phyloP scores from a whole-genome alignment of 2,329 filamentous ascomycete species.

The Xylariaceae sp. region DNA sequence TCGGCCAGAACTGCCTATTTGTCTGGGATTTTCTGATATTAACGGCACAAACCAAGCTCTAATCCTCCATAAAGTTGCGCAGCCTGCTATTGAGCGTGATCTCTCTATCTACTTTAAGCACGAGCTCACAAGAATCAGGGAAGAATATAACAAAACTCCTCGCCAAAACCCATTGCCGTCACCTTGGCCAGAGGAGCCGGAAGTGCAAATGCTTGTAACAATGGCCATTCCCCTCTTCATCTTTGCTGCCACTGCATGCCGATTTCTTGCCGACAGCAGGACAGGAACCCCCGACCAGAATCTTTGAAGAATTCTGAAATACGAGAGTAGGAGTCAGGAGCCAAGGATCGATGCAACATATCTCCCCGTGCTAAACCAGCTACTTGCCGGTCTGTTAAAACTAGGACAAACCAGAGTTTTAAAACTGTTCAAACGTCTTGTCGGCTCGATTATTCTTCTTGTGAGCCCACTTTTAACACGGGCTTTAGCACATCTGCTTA shows the following conservation, averaged over 20 bases:
- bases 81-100: conserved; percentile 31
- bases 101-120: conserved; percentile 31
- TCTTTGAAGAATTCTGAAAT: conserved; percentile 6
- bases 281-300: conserved; percentile 1
- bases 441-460: conserved; percentile 10
- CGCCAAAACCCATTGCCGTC: conserved; percentile 8
- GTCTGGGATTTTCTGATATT: conserved; percentile 31
- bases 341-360: conserved; percentile 10
- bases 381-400: background rate
- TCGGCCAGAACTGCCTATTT: conserved; percentile 36
- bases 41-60: conserved; percentile 27
- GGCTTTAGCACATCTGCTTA: conserved; percentile 3
- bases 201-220: conserved; percentile 9
- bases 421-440: conserved; percentile 2
- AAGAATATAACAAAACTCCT: conserved; percentile 17
- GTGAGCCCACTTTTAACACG: conserved; percentile 4
- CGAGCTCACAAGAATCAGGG: conserved; percentile 28
- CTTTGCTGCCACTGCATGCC: conserved; percentile 27
- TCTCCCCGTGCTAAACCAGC: conserved; percentile 8
- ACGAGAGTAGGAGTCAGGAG: conserved; percentile 3
- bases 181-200: conserved; percentile 28
- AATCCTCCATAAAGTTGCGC: conserved; percentile 33
- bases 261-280: conserved; percentile 18
- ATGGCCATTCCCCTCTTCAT: conserved; percentile 29
- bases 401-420: background rate